phyloP scores from a whole-genome alignment of 1,284 basidiomycete genomes.

The Pulchroboletus neoregius region DNA sequence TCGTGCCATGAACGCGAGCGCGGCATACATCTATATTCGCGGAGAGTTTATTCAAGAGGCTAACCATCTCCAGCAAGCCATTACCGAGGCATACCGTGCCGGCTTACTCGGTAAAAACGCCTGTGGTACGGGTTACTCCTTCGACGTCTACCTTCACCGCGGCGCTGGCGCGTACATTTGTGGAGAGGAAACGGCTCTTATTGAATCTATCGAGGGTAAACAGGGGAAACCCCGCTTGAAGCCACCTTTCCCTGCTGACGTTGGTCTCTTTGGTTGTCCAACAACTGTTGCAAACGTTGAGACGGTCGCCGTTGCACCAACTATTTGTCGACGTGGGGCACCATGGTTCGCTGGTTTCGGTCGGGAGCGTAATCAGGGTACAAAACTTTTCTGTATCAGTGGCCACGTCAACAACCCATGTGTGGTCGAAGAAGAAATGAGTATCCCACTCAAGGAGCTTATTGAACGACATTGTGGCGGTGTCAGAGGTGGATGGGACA shows the following conservation, averaged over 20 bases:
- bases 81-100: slow-evolving; percentile 90
- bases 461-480: slow-evolving; percentile 98
- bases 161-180: slow-evolving; percentile 99
- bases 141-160: slow-evolving; percentile 96
- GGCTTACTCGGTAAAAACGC: slow-evolving; percentile 93
- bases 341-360: slow-evolving; percentile 96
- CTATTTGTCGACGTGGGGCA: slow-evolving; percentile 88
- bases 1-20: slow-evolving; percentile 96
- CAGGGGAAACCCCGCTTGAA: slow-evolving; percentile 98
- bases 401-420: slow-evolving; percentile 99
- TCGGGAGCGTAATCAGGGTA: slow-evolving; percentile 89
- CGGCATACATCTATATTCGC: slow-evolving; percentile 99
- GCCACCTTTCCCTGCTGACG: slow-evolving; percentile 99
- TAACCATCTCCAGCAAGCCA: slow-evolving; percentile 89
- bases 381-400: slow-evolving; percentile 93
- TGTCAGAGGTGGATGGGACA: slow-evolving; percentile 93
- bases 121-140: slow-evolving; percentile 88
- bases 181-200: slow-evolving; percentile 97
- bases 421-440: slow-evolving; percentile 99
- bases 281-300: slow-evolving; percentile 98
- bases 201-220: slow-evolving; percentile 96
- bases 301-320: slow-evolving; percentile 96
- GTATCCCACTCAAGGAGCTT: slow-evolving; percentile 90
- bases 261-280: slow-evolving; percentile 95
- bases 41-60: slow-evolving; percentile 98